phyloP scores from a whole-genome alignment of 805 yeast species.

The Yamadazyma sp. region DNA sequence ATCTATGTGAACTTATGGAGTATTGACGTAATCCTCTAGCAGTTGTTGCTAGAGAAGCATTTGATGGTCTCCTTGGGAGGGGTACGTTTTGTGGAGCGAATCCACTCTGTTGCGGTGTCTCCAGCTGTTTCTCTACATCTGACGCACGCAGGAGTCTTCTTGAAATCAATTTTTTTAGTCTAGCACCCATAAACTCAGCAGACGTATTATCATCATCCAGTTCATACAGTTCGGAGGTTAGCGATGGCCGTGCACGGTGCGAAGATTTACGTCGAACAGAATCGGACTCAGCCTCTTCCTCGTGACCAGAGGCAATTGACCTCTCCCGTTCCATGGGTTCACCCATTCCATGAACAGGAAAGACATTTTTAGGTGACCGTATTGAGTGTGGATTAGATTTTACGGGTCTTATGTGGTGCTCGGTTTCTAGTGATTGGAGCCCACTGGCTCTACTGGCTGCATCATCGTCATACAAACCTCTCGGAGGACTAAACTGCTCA shows the following conservation, averaged over 20 bases:
- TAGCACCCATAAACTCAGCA: constrained; percentile 14
- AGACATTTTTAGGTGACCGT: constrained; percentile 70
- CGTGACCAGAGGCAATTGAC: constrained; percentile 48
- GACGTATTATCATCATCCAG: constrained; percentile 2
- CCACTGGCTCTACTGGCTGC: constrained; percentile 4
- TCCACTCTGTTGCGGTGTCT: neutral
- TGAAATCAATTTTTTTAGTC: constrained; percentile 11
- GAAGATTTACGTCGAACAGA: constrained; percentile 20
- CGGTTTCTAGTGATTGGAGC: neutral
- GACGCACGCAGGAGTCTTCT: constrained; percentile 6
- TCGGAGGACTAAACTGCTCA: constrained; percentile 10
- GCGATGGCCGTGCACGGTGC: neutral
- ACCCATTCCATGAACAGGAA: constrained; percentile 81
- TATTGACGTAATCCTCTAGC: constrained; percentile 9
- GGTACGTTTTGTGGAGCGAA: neutral
- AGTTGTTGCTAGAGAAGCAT: neutral
- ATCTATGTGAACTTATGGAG: constrained; percentile 14
- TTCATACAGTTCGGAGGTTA: neutral
- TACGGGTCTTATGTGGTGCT: neutral
- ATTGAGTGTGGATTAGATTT: constrained; percentile 4
- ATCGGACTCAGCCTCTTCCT: constrained; percentile 5
- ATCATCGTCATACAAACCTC: constrained; percentile 10
- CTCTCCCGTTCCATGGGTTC: constrained; percentile 55
- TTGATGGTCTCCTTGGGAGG: neutral
- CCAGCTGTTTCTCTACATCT: constrained; percentile 7